Evolutionary conservation across 2,329 filamentous ascomycete species (phyloP), one percentile per base, ranked within the genome.

Genomic region (Blastomyces silverae): DNA sequence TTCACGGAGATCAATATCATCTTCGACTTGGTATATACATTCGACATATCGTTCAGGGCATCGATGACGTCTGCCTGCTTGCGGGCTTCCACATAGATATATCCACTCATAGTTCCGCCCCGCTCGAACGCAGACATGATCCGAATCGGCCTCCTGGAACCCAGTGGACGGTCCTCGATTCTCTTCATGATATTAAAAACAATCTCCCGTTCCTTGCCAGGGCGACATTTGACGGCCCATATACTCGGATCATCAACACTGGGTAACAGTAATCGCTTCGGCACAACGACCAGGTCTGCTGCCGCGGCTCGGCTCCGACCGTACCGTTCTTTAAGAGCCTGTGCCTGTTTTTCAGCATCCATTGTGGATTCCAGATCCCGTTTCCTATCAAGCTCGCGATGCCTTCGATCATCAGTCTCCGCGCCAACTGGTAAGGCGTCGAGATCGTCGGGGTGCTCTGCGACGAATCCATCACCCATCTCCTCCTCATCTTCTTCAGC

Each of bases 201-300:
- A 48, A 96, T 89, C 73, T 99, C 94, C 67, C 89, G 87, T 79
- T 99, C 94, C 77, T 99, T 99, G 71, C 93, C 93, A 70, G 94
- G 91, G 75, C 94, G 94, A 79, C 92, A 96, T 71, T 90, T 88
- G 67, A 96, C 88, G 67, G 89, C 91, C 91, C 91, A 99, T 74
- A 99, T 97, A 71, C 90, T 92, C 0, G 94, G 94, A 75, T 99
- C 94, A 67, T 97, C 89, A 61, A 97, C 92, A 71, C 91, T 94
- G 4, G 94, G 94, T 55, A 97, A 86, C 15, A 97, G 84, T 53
- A 97, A 80, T 67, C 91, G 86, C 76, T 93, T 92, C 25, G 92
- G 92, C 2, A 96, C 87, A 59, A 93, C 85, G 2, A 88, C 86
- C 28, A 89, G 86, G 71, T 93, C 89, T 77, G 72, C 84, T 53